Base-by-base conservation (phyloP, 139 green algal genomes). In the Coelastrella sp. region DNA sequence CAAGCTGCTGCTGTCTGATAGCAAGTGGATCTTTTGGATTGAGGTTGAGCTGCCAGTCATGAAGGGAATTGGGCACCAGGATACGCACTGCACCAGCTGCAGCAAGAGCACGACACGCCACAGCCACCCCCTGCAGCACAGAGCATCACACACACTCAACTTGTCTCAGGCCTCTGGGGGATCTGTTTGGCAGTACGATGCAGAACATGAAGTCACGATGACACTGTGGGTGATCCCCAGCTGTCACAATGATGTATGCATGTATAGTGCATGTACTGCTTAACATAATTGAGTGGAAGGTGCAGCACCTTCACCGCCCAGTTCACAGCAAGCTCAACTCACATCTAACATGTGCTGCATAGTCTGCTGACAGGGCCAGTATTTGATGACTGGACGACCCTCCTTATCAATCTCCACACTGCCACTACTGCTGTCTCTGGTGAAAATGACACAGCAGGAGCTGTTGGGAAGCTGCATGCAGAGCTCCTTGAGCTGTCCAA, bases 61-160 rank as follows among this genome's bases (percentile, higher is more conserved):
- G 25, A 8, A 30, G 21, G 27, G 21, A 43, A 40, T 79, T 60
- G 45, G 80, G 50, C 80, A 80, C n/a, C 23, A 72, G 13, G n/a
- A 95, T 85, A 2, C 43, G 43, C 19, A 64, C 13, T 4, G 89
- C 91, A 23, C 92, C 92, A 3, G 92, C 92, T 21, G 92, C 92
- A 19, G 67, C 85, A 59, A 94, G 37, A 13, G 86, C 74, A 45
- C 81, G 85, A 68, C 92, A 71, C 2, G 73, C 89, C 48, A 82
- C 21, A 13, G 30, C 23, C 37, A 82, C 41, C 35, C 51, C 53
- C 53, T 69, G 75, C 75, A 59, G 5, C n/a, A 34, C n/a, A 4
- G 37, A 57, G 67, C 5, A 76, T 25, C 64, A 3, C n/a, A 35
- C 13, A 35, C 60, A 35, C 60, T 9, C n/a, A n/a, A n/a, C n/a